phyloP scores from a whole-genome alignment of 176 grass and related monocot species.

The Ampelocalamus luodianensis region DNA sequence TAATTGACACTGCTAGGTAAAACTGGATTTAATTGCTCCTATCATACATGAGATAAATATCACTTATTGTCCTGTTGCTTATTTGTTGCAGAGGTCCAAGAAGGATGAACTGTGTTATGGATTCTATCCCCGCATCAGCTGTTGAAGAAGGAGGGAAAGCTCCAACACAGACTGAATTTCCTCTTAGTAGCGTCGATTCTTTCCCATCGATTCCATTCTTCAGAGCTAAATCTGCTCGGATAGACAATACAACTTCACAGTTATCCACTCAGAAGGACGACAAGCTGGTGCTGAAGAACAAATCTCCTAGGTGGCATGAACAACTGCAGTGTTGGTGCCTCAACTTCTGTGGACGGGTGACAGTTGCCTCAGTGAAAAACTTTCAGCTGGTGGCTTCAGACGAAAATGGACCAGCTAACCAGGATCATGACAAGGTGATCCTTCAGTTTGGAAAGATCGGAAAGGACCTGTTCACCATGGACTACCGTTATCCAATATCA shows the following conservation, averaged over 20 bases:
- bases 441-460: slow-evolving; percentile 97
- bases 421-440: slow-evolving; percentile 81
- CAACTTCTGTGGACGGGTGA: slow-evolving; percentile 92
- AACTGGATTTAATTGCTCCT: not conserved
- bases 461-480: slow-evolving; percentile 99
- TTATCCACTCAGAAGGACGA: slow-evolving; percentile 53
- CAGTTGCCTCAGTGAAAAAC: slow-evolving; percentile 97
- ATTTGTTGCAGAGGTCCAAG: slow-evolving; percentile 76
- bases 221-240: slow-evolving; percentile 78
- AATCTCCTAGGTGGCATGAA: slow-evolving; percentile 95
- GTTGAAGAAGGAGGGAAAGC: slow-evolving; percentile 74
- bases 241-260: slow-evolving; percentile 49
- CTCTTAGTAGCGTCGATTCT: slow-evolving; percentile 61
- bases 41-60: not conserved
- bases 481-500: slow-evolving; percentile 88
- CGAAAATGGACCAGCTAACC: slow-evolving; percentile 52
- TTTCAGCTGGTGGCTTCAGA: slow-evolving; percentile 93
- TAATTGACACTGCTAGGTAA: not conserved
- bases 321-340: slow-evolving; percentile 99
- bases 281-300: slow-evolving; percentile 82
- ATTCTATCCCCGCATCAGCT: slow-evolving; percentile 86
- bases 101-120: slow-evolving; percentile 99
- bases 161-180: slow-evolving; percentile 82
- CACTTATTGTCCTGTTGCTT: slow-evolving; percentile 25
- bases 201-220: slow-evolving; percentile 77